Evolutionary conservation across 306 rosid genomes (phyloP).

Genomic region (Neltuma alba): DNA sequence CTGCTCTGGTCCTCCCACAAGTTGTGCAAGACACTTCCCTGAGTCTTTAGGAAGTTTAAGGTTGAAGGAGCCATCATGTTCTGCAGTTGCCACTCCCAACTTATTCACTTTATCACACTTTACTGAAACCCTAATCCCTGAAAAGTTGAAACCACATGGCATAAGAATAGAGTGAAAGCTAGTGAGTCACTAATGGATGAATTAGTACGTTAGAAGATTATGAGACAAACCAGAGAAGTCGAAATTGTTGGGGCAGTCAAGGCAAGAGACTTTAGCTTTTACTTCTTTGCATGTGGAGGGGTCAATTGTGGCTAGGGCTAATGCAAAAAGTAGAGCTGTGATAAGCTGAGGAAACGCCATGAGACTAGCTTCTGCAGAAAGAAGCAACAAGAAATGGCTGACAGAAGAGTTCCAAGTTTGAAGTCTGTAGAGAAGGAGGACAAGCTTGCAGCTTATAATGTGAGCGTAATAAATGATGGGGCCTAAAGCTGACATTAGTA

Average conservation of each 20-base stretch:
- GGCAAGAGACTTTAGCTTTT: constrained; percentile 73
- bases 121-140: constrained; percentile 65
- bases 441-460: constrained; percentile 32
- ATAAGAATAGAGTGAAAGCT: neutral
- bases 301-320: constrained; percentile 46
- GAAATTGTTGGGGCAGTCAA: constrained; percentile 52
- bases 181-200: neutral
- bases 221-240: constrained; percentile 67
- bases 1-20: constrained; percentile 69
- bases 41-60: constrained; percentile 46
- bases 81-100: constrained; percentile 48
- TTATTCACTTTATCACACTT: constrained; percentile 65
- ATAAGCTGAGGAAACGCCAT: constrained; percentile 57
- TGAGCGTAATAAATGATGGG: constrained; percentile 36
- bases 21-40: constrained; percentile 53
- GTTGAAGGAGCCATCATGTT: constrained; percentile 66
- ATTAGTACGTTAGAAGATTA: neutral
- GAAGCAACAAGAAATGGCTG: constrained; percentile 7
- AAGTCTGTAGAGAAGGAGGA: constrained; percentile 28
- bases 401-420: neutral
- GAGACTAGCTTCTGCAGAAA: neutral
- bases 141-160: constrained; percentile 16
- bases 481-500: constrained; percentile 33
- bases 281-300: constrained; percentile 52
- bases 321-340: constrained; percentile 48